Evolutionary conservation across 2,329 filamentous ascomycete genomes (phyloP), one percentile per base, ranked within the genome.

Genomic region (Phialophora tarda): DNA sequence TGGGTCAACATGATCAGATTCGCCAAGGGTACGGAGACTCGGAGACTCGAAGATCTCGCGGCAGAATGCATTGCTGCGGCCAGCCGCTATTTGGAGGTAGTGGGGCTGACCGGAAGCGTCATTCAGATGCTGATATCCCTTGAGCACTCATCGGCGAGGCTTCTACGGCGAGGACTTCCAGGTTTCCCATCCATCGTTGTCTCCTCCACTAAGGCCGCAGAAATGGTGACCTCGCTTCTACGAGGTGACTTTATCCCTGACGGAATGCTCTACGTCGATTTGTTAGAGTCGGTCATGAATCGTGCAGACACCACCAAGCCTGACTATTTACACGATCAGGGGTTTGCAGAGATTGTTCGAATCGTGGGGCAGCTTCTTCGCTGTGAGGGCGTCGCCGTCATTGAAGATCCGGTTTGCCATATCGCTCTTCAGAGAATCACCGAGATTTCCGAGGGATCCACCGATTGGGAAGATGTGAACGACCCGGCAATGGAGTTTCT

Each of bases 401-500:
- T 72, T 34, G 72, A 72, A 47, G 71, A 73, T 63, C 63, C 63
- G 72, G 38, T 71, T 70, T 65, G 77, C 76, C 24, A 81, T 77
- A 70, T 74, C 70, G 26, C 63, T 17, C 68, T 73, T 11, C 76
- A 81, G 64, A 72, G 80, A 56, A 77, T 78, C 4, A 75, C 75
- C 44, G 77, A 78, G 12, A 77, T 81, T 41, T 71, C 78, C 10
- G 78, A 79, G 59, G 77, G 79, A 62, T 80, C 78, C 66, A 76
- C 76, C 38, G 81, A 81, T 64, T 74, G 82, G 24, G 65, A 69
- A 21, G 73, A 77, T n/a, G 80, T 32, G 32, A 48, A 78, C 61
- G 64, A 75, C 1, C 73, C 73, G 48, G 75, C 65, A 6, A 26
- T 53, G n/a, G 21, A 21, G 1, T 66, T 68, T 26, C 50, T 72